Conservation (phyloP, 2,329 filamentous ascomycete species). For the Dryadomyces quercivorus region DNA sequence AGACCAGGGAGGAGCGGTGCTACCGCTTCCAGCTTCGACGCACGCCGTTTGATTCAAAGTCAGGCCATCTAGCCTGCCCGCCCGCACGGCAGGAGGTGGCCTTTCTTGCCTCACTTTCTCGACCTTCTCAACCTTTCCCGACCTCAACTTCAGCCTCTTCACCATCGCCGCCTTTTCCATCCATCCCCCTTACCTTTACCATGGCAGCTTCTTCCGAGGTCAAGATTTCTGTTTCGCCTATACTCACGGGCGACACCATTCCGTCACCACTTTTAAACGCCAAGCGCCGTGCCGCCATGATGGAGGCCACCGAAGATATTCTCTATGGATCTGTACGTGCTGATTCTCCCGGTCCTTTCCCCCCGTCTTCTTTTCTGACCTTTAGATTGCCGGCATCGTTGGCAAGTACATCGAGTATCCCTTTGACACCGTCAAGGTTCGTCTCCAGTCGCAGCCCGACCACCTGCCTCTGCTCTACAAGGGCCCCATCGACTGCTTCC, state of each 20-base stretch:
- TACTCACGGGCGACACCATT: background rate
- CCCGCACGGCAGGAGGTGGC: background rate
- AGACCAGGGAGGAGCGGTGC: background rate
- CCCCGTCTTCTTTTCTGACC: constrained; percentile 8
- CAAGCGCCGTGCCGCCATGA: constrained; percentile 27
- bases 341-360: too few relatives aligned
- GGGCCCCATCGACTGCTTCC: constrained; percentile 87
- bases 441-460: constrained; percentile 89
- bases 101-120: background rate
- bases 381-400: constrained; percentile 65
- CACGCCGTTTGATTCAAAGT: background rate
- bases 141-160: background rate
- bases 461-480: constrained; percentile 68
- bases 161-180: background rate
- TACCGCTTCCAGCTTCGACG: background rate
- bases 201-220: background rate
- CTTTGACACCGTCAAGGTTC: constrained; percentile 96
- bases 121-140: background rate
- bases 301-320: constrained; percentile 74
- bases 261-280: constrained; percentile 4
- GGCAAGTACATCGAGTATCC: constrained; percentile 98
- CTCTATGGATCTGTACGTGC: constrained; percentile 67
- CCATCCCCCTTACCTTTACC: background rate
- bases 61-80: constrained; percentile 1
- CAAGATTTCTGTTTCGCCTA: background rate